Evolutionary conservation across 2,329 filamentous ascomycete species (phyloP).

Genomic region (Hysterium pulicare): DNA sequence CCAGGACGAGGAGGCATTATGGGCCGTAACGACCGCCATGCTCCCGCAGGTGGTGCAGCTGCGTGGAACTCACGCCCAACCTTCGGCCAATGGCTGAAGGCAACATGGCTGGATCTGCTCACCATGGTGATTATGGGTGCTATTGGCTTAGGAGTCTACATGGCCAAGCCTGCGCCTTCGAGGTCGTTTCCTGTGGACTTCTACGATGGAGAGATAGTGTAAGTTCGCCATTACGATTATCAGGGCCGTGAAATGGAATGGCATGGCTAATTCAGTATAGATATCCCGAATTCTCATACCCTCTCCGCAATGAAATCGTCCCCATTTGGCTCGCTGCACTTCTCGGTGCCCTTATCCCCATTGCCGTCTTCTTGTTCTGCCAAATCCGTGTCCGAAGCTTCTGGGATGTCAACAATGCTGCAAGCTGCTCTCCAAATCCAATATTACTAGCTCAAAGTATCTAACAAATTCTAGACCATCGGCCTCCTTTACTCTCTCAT

Average conservation of each 20-base stretch:
- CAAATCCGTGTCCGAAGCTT: conserved; percentile 60
- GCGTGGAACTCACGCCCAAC: conserved; percentile 44
- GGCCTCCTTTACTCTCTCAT: conserved; percentile 69
- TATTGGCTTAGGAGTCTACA: conserved; percentile 65
- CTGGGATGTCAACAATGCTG: conserved; percentile 62
- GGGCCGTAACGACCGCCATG: conserved; percentile 13
- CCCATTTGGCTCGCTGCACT: conserved; percentile 69
- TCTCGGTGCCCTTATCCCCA: conserved; percentile 62
- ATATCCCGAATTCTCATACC: conserved; percentile 68
- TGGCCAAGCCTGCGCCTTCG: conserved; percentile 61
- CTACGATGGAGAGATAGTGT: conserved; percentile 62
- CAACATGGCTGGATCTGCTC: conserved; percentile 63
- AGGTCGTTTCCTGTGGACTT: conserved; percentile 69
- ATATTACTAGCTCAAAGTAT: neutral
- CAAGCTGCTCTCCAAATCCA: neutral
- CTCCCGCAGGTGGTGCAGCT: conserved; percentile 13
- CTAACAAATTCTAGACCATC: conserved; percentile 48
- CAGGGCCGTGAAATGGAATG: neutral
- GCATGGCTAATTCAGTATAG: neutral
- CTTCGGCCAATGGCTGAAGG: conserved; percentile 68
- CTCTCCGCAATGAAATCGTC: conserved; percentile 65
- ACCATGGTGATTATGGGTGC: conserved; percentile 66
- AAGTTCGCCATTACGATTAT: neutral
- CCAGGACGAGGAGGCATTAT: conserved; percentile 19
- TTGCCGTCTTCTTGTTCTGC: conserved; percentile 61